These are phyloP conservation scores for Ilyonectria sp. DNA, from an alignment of 2,329 filamentous ascomycete genomes.

Conservation along the genomic window DNA sequence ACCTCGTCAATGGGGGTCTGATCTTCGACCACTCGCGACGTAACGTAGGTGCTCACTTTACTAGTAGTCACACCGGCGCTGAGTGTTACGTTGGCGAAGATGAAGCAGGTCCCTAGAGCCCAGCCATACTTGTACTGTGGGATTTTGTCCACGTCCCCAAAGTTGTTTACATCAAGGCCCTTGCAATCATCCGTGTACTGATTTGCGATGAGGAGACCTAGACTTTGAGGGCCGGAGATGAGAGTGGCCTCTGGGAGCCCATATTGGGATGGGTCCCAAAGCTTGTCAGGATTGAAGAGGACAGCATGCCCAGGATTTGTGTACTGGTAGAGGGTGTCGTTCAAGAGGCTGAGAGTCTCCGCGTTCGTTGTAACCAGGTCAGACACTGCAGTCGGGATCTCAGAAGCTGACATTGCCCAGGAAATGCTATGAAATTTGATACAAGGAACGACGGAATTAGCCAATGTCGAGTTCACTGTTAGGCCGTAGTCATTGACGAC, in stretches of 20 bases:
- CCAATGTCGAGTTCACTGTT: neutral
- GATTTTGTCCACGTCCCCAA: neutral
- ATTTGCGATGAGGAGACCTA: neutral
- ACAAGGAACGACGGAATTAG: constrained; percentile 7
- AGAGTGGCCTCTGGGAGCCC: neutral
- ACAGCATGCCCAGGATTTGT: neutral
- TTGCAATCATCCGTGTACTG: neutral
- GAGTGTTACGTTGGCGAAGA: neutral
- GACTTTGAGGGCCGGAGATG: neutral
- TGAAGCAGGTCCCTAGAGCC: neutral
- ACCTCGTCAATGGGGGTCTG: neutral
- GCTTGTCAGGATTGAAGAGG: neutral
- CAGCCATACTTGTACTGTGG: neutral
- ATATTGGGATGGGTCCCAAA: neutral
- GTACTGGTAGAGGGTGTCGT: neutral
- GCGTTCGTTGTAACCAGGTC: neutral
- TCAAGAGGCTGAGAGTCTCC: neutral
- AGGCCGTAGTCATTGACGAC: neutral
- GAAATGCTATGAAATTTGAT: constrained; percentile 13
- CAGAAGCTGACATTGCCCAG: neutral
- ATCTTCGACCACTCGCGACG: neutral
- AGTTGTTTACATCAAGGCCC: neutral
- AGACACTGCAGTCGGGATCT: neutral
- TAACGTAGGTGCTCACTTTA: neutral
- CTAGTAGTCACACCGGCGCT: constrained; percentile 2